Base-by-base conservation (phyloP, 805 yeast species). In the Ogataea chonburiensis region DNA sequence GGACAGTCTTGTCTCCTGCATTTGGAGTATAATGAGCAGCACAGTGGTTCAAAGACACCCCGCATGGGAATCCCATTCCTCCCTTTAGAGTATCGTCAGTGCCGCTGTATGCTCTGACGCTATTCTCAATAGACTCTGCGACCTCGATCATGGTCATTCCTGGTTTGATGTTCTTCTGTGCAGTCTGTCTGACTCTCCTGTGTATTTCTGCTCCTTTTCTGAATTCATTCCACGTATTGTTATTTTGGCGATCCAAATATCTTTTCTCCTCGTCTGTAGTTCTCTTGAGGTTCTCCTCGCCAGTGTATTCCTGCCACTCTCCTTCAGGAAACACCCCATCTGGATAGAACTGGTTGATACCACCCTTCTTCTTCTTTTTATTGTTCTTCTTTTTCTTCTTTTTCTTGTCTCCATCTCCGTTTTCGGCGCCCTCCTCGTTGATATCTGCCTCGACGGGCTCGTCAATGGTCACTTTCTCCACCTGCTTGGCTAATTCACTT, bases 11-110 rank as follows among this genome's bases (percentile, higher is more conserved):
- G 60, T 93, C 98, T 9, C 96, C 96, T 5, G 91, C 82, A 64
- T 93, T 93, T 10, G 98, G 98, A 0, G 98, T 91, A 64, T 88
- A 93, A 60, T 93, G 99, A 0, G 98, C 98, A 17, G 99, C 99
- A 56, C 87, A 81, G 56, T 88, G 85, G 64, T 93, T 93, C 46
- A 91, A 63, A 1, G 96, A 86, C 24, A 93, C 73, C 41, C 99
- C 99, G n/a, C 97, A 88, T 33, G 99, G 99, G 73, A 93, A 93
- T 5, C 98, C 99, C 53, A 89, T 78, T 24, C 99, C 99, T 12
- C 87, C 93, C 43, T 74, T 70, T 19, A 75, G 71, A 27, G 78
- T 71, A 51, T 79, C 82, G 33, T 81, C 82, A 0, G 61, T 56
- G 14, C 55, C 63, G 11, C 88, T 73, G 50, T 81, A 77, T 4